phyloP scores from a whole-genome alignment of 2,329 filamentous ascomycete species.

The Calonectria henricotiae region DNA sequence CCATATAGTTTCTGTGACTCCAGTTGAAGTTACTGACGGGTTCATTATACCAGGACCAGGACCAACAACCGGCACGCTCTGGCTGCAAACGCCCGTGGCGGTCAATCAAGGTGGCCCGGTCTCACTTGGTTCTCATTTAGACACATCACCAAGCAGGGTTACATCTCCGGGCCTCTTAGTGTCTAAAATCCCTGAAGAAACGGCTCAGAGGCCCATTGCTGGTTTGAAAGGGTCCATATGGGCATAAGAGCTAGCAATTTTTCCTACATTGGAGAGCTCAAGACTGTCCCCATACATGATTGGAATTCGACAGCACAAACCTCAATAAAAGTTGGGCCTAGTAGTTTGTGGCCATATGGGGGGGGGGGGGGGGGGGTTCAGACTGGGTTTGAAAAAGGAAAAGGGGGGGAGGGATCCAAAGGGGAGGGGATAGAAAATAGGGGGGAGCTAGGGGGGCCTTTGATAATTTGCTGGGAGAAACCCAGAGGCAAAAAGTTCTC shows the following conservation, averaged over 20 bases:
- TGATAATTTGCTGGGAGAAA: no score
- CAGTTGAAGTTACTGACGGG: constrained; percentile 45
- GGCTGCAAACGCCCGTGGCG: constrained; percentile 33
- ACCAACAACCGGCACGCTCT: constrained; percentile 38
- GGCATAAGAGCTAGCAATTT: constrained; percentile 34
- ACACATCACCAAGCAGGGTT: background rate
- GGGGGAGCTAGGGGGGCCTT: no score
- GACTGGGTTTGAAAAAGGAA: no score
- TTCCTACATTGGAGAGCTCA: no score
- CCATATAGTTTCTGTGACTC: constrained; percentile 43
- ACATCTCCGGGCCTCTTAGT: background rate
- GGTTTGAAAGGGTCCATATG: constrained; percentile 47
- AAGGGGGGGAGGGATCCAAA: no score
- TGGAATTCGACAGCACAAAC: no score
- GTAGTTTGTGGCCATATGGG: no score
- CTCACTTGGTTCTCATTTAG: background rate
- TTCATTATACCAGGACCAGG: constrained; percentile 39
- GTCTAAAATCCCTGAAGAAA: background rate
- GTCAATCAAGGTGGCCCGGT: background rate
- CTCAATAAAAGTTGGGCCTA: background rate
- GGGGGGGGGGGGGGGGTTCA: no score
- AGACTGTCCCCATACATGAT: background rate
- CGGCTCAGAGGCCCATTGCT: constrained; percentile 34
- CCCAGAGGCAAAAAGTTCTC: no score
- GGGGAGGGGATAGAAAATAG: no score